A percentile compares a stretch with the other conserved stretches of the same genome.
These are phyloP conservation scores for Fusarium sp. DNA, from an alignment of 2,329 filamentous ascomycete species.

Conservation along the genomic window DNA sequence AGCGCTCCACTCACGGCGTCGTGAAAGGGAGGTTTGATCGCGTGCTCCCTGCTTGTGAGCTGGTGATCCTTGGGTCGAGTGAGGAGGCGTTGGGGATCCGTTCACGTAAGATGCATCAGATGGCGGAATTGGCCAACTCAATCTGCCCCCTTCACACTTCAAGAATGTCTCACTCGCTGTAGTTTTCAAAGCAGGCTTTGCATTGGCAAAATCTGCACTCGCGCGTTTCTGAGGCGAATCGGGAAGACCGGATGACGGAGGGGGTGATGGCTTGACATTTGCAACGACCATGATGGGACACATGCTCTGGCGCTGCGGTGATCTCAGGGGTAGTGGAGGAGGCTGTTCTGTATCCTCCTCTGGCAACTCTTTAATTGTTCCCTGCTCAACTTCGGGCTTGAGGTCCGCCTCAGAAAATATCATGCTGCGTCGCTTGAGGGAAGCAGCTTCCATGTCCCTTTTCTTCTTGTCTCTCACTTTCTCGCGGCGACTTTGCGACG, in stretches of 20 bases:
- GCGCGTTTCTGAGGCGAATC: neutral
- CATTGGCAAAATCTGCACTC: neutral
- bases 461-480: slow-evolving; percentile 55
- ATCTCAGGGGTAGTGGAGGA: slow-evolving; percentile 30
- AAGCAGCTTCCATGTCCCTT: slow-evolving; percentile 54
- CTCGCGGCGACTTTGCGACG: slow-evolving; percentile 50
- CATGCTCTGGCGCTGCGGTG: slow-evolving; percentile 42
- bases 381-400: slow-evolving; percentile 3
- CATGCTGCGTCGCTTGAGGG: slow-evolving; percentile 38
- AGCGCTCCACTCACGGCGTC: slow-evolving; percentile 51
- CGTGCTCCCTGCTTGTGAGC: slow-evolving; percentile 35
- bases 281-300: slow-evolving; percentile 55
- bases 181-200: slow-evolving; percentile 9
- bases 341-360: slow-evolving; percentile 18
- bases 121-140: slow-evolving; percentile 17
- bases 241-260: slow-evolving; percentile 8
- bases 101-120: slow-evolving; percentile 27
- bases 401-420: slow-evolving; percentile 7
- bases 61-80: slow-evolving; percentile 47
- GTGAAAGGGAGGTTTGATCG: slow-evolving; percentile 48
- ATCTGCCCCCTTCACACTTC: slow-evolving; percentile 1
- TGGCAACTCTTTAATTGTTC: slow-evolving; percentile 1
- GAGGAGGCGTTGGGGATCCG: slow-evolving; percentile 47
- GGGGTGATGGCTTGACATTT: slow-evolving; percentile 50
- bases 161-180: slow-evolving; percentile 5